Conservation (phyloP, 768 basidiomycete genomes). For the Astraeus odoratus region DNA sequence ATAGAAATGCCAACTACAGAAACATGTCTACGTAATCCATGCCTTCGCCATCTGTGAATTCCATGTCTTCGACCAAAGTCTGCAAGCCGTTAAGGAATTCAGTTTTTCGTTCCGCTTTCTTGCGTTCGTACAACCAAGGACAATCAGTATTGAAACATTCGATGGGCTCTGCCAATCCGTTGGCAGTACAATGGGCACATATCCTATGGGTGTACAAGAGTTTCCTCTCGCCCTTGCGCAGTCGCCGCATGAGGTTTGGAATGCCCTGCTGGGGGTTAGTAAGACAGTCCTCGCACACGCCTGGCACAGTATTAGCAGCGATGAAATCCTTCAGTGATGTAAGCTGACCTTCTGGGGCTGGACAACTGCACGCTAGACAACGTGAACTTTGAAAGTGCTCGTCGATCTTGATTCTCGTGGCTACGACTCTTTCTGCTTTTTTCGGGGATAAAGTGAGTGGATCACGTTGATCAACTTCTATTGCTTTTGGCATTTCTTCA, state of each 20-base stretch:
- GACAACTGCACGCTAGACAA: constrained; percentile 62
- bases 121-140: constrained; percentile 70
- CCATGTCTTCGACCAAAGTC: constrained; percentile 25
- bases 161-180: constrained; percentile 49
- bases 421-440: constrained; percentile 22
- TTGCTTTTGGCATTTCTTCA: constrained; percentile 72
- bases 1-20: constrained; percentile 1
- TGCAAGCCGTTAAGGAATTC: constrained; percentile 25
- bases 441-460: constrained; percentile 30
- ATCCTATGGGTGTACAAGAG: constrained; percentile 54
- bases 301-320: constrained; percentile 24
- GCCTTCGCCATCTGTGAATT: constrained; percentile 3
- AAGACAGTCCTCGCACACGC: constrained; percentile 60
- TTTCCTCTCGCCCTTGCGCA: constrained; percentile 48
- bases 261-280: constrained; percentile 46
- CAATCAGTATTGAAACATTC: constrained; percentile 85
- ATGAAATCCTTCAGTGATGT: not conserved
- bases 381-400: constrained; percentile 66
- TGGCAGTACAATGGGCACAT: constrained; percentile 65
- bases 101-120: constrained; percentile 43
- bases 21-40: not conserved
- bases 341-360: constrained; percentile 44
- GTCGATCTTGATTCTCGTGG: constrained; percentile 51
- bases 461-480: constrained; percentile 31
- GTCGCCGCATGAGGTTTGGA: constrained; percentile 46